Evolutionary conservation across 2,329 filamentous ascomycete species (phyloP).

Genomic region (Penicillium sclerotigenum): DNA sequence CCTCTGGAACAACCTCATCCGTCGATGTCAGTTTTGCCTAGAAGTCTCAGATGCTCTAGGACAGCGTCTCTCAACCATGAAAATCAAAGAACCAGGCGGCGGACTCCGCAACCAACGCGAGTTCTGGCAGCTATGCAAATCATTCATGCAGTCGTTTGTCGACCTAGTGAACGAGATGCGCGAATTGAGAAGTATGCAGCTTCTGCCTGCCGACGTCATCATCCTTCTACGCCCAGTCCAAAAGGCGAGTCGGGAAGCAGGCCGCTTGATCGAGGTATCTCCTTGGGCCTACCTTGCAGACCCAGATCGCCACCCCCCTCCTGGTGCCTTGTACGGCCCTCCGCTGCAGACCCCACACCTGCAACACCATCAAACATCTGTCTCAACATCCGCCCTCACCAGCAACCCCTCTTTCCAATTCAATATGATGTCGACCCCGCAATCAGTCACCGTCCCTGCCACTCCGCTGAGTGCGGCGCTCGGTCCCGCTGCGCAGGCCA

Average conservation of each 20-base stretch:
- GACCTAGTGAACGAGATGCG: conserved; percentile 48
- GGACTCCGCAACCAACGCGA: conserved; percentile 58
- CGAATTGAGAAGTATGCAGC: conserved; percentile 46
- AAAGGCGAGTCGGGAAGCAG: conserved; percentile 76
- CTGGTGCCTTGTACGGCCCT: conserved; percentile 34
- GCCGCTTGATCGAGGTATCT: conserved; percentile 65
- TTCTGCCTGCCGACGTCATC: conserved; percentile 64
- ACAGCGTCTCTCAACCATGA: conserved; percentile 70
- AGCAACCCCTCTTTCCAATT: conserved; percentile 23
- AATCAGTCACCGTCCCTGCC: conserved; percentile 65
- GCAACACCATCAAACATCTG: conserved; percentile 31
- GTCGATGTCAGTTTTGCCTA: conserved; percentile 67
- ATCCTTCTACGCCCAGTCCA: conserved; percentile 76
- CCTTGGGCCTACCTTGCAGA: conserved; percentile 59
- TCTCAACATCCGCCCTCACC: conserved; percentile 25
- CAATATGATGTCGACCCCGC: conserved; percentile 41
- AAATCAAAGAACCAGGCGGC: conserved; percentile 77
- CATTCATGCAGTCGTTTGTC: conserved; percentile 49
- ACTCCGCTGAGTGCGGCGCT: conserved; percentile 87
- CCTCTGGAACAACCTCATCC: conserved; percentile 68
- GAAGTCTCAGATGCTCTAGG: conserved; percentile 72
- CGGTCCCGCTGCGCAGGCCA: conserved; percentile 85
- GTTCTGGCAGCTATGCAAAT: conserved; percentile 68
- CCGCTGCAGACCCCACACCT: conserved; percentile 32
- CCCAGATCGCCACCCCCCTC: conserved; percentile 31